phyloP scores from a whole-genome alignment of 768 basidiomycete genomes.

The Boletus bicolor region DNA sequence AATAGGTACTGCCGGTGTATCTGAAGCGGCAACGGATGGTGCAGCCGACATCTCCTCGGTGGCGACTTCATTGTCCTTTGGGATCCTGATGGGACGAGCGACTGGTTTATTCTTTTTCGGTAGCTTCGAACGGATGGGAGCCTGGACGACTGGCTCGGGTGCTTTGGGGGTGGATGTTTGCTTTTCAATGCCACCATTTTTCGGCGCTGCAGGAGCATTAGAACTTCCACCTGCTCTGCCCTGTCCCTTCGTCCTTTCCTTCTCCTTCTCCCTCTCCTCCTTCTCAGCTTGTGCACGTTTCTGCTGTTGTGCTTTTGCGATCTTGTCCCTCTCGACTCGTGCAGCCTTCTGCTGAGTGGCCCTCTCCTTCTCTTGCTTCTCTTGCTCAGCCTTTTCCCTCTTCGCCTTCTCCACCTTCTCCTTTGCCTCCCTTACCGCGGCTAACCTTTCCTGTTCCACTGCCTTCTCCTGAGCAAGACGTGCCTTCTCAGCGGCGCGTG shows the following conservation, averaged over 20 bases:
- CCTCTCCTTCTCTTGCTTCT: constrained; percentile 39
- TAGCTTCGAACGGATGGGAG: constrained; percentile 75
- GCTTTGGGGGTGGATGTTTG: constrained; percentile 15
- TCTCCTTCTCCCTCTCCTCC: constrained; percentile 30
- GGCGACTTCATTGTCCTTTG: constrained; percentile 53
- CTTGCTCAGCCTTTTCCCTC: constrained; percentile 38
- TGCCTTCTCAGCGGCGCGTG: constrained; percentile 50
- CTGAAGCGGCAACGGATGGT: constrained; percentile 47
- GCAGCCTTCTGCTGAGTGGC: constrained; percentile 30
- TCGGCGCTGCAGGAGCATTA: constrained; percentile 19
- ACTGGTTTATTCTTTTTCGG: constrained; percentile 78
- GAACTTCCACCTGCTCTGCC: constrained; percentile 22
- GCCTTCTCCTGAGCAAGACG: constrained; percentile 53
- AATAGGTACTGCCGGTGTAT: constrained; percentile 40
- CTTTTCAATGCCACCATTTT: constrained; percentile 21
- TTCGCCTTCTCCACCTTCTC: constrained; percentile 36
- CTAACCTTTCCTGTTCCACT: constrained; percentile 48
- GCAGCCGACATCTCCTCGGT: constrained; percentile 41
- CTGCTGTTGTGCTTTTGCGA: constrained; percentile 33
- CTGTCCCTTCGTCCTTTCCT: constrained; percentile 29
- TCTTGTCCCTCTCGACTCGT: constrained; percentile 37
- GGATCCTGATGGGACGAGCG: constrained; percentile 53
- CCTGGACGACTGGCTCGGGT: constrained; percentile 48
- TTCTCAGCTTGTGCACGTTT: constrained; percentile 28
- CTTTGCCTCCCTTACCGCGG: constrained; percentile 37